These are phyloP conservation scores for Candida xiaguanensis DNA, from an alignment of 805 yeast species.

Conservation along the genomic window DNA sequence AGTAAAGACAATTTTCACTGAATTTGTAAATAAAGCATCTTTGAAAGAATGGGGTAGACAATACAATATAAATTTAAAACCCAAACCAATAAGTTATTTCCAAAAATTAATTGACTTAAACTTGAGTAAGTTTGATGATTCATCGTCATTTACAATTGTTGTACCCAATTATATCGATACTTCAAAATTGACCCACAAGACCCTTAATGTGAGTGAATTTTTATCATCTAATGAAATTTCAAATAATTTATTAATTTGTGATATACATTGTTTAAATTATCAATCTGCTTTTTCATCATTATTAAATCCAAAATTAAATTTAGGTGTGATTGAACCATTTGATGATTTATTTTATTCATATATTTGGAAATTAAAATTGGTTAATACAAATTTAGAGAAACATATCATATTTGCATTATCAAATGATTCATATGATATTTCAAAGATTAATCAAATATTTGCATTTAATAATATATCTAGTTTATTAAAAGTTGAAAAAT, in stretches of 20 bases:
- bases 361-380: conserved; percentile 10
- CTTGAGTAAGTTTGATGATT: conserved; percentile 3
- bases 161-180: conserved; percentile 15
- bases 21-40: background rate
- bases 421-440: background rate
- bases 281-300: conserved; percentile 15
- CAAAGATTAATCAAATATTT: conserved; percentile 3
- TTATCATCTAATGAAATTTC: conserved; percentile 12
- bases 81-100: background rate
- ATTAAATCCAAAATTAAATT: conserved; percentile 6
- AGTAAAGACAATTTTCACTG: background rate
- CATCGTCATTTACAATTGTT: conserved; percentile 11
- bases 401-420: conserved; percentile 3
- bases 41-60: background rate
- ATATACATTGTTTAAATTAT: conserved; percentile 20
- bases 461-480: conserved; percentile 5
- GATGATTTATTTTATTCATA: conserved; percentile 18
- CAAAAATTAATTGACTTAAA: background rate
- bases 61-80: background rate
- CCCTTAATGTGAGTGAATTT: conserved; percentile 13
- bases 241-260: conserved; percentile 15
- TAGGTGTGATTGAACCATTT: conserved; percentile 19
- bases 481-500: background rate
- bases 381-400: background rate
- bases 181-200: background rate